Evolutionary conservation across 305 asterid genomes (phyloP).

Genomic region (Andrographis paniculata): DNA sequence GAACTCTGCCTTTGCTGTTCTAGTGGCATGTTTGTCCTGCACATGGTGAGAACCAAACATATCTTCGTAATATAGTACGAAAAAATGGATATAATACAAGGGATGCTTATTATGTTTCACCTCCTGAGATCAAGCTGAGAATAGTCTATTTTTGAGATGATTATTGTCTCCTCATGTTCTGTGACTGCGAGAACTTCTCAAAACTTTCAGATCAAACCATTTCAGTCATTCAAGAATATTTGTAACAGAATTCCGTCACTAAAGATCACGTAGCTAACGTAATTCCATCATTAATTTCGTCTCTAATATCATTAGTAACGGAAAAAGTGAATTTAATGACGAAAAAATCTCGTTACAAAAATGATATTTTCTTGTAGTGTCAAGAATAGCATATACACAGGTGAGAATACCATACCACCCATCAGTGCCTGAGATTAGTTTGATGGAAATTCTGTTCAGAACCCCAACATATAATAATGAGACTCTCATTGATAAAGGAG

Average conservation of each 20-base stretch:
- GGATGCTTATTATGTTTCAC: constrained; percentile 37
- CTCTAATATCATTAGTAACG: no score
- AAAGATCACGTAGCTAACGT: no score
- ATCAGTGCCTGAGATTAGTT: constrained; percentile 59
- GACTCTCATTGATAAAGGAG: constrained; percentile 2
- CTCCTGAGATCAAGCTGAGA: constrained; percentile 65
- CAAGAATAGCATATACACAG: constrained; percentile 78
- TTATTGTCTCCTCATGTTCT: constrained; percentile 69
- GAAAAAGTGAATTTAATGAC: no score
- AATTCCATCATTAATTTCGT: no score
- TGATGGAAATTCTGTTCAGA: constrained; percentile 20
- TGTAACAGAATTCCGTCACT: no score
- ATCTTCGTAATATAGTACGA: not conserved
- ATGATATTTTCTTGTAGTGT: no score
- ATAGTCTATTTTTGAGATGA: constrained; percentile 74
- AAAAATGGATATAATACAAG: no score
- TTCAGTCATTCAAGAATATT: no score
- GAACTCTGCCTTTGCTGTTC: constrained; percentile 91
- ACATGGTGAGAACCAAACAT: not conserved
- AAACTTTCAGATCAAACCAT: constrained; percentile 35
- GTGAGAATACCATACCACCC: constrained; percentile 72
- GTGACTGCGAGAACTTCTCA: constrained; percentile 86
- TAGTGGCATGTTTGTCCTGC: constrained; percentile 74
- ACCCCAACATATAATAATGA: constrained; percentile 16
- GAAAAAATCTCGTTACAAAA: no score